phyloP scores from a whole-genome alignment of 177 flowering plant species.

The Tripterygium wilfordii region DNA sequence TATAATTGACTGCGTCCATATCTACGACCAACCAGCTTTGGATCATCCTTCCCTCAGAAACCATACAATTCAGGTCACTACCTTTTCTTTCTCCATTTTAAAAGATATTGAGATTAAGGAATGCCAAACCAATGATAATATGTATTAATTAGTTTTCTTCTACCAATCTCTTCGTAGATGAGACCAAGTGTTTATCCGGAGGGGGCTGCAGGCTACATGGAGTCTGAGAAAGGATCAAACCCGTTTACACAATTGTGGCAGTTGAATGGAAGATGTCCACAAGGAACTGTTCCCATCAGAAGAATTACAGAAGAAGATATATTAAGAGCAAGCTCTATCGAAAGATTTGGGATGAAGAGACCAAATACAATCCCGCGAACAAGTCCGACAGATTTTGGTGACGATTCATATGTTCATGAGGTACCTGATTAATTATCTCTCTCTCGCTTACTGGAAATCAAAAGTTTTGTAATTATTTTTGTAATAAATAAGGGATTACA shows the following conservation, averaged over 20 bases:
- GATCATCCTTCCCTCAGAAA: constrained; percentile 19
- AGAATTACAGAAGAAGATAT: constrained; percentile 27
- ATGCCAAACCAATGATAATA: neutral
- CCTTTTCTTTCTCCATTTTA: neutral
- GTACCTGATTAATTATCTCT: too few species aligned
- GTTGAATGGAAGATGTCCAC: constrained; percentile 25
- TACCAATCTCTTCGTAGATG: too few species aligned
- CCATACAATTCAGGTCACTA: constrained; percentile 18
- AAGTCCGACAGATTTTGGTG: too few species aligned
- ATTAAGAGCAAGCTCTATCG: constrained; percentile 21
- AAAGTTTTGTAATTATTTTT: too few species aligned
- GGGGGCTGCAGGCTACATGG: constrained; percentile 49
- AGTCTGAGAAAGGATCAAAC: constrained; percentile 17
- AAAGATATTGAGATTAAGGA: neutral
- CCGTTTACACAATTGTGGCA: constrained; percentile 39
- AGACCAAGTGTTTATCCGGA: constrained; percentile 72
- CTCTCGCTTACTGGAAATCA: too few species aligned
- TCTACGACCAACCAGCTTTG: constrained; percentile 24
- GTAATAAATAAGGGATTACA: too few species aligned
- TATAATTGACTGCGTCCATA: constrained; percentile 24
- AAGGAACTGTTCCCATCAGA: constrained; percentile 28
- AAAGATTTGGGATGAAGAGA: too few species aligned
- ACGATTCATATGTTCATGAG: too few species aligned
- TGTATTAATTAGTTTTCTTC: too few species aligned
- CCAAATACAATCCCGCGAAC: too few species aligned